These are phyloP conservation scores for Kalanchoe fedtschenkoi DNA, from an alignment of 164 flowering plant genomes.

Conservation along the genomic window DNA sequence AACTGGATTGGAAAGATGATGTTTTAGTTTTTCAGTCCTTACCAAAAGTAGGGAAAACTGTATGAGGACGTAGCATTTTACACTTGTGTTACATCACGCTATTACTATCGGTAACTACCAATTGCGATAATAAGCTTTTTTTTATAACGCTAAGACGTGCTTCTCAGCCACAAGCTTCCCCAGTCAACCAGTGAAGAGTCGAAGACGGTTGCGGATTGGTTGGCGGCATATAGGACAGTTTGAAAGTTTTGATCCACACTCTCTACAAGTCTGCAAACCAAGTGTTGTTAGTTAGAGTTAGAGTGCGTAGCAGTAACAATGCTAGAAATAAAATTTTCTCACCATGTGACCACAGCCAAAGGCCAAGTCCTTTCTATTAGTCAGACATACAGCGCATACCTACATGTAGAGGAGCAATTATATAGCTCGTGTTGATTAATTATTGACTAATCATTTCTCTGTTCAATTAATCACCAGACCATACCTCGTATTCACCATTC, in stretches of 20 bases:
- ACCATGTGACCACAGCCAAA: slow-evolving; percentile 61
- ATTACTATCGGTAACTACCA: too few relatives aligned
- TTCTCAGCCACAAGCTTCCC: too few relatives aligned
- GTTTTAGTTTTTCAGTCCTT: too few relatives aligned
- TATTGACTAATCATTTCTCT: neutral
- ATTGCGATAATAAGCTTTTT: too few relatives aligned
- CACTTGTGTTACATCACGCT: too few relatives aligned
- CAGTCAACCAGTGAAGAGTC: slow-evolving; percentile 25
- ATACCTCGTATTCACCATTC: slow-evolving; percentile 27
- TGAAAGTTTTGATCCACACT: slow-evolving; percentile 32
- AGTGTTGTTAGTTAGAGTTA: neutral
- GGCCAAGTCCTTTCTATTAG: slow-evolving; percentile 43
- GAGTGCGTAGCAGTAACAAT: neutral
- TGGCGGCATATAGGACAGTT: slow-evolving; percentile 49
- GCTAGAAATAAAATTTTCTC: slow-evolving; percentile 7
- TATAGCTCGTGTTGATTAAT: neutral
- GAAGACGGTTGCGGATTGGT: slow-evolving; percentile 30
- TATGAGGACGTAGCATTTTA: too few relatives aligned
- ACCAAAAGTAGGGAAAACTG: too few relatives aligned
- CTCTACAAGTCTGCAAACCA: slow-evolving; percentile 34
- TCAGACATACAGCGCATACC: slow-evolving; percentile 50
- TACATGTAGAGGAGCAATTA: slow-evolving; percentile 9
- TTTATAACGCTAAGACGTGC: too few relatives aligned
- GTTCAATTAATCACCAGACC: neutral
- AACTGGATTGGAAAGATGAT: too few relatives aligned